Evolutionary conservation across 108 stramenopile genomes (phyloP).

Genomic region (Discostella stelligeroides): DNA sequence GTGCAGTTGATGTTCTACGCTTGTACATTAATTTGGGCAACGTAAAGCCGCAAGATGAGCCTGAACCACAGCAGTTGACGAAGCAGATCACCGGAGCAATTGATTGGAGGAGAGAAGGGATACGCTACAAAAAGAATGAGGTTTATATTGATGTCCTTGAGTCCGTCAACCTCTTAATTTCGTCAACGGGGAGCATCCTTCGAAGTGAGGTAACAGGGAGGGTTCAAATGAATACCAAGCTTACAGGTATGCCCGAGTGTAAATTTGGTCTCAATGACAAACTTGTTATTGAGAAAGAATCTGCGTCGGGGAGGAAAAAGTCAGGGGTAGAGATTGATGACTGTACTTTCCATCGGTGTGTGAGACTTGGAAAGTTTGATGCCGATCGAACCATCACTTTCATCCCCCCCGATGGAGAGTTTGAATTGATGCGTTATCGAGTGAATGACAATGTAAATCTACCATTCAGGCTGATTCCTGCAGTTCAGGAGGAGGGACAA

Average conservation of each 20-base stretch:
- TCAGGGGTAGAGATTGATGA: constrained; percentile 98
- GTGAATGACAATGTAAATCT: constrained; percentile 96
- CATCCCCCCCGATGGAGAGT: constrained; percentile 99
- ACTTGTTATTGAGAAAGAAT: constrained; percentile 96
- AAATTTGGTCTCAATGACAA: constrained; percentile 99
- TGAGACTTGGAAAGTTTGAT: constrained; percentile 98
- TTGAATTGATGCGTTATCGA: constrained; percentile 98
- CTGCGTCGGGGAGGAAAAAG: constrained; percentile 72
- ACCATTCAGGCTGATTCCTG: constrained; percentile 95
- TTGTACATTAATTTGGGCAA: constrained; percentile 98
- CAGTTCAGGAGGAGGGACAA: constrained; percentile 94
- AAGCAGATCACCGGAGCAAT: constrained; percentile 99
- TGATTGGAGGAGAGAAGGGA: constrained; percentile 98
- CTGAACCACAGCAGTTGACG: constrained; percentile 81
- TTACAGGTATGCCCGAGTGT: constrained; percentile 98
- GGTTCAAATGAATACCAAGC: constrained; percentile 97
- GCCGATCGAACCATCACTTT: constrained; percentile 99
- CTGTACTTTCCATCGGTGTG: constrained; percentile 98
- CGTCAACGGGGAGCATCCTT: constrained; percentile 88
- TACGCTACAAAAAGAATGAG: constrained; percentile 99
- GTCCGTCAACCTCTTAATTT: constrained; percentile 93
- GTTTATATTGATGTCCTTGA: constrained; percentile 99
- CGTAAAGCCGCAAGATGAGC: constrained; percentile 76
- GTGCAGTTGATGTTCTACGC: constrained; percentile 95
- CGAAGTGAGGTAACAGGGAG: constrained; percentile 94